Base-by-base conservation (phyloP, 345 rosid genomes). In the Diplotaxis tenuifolia region DNA sequence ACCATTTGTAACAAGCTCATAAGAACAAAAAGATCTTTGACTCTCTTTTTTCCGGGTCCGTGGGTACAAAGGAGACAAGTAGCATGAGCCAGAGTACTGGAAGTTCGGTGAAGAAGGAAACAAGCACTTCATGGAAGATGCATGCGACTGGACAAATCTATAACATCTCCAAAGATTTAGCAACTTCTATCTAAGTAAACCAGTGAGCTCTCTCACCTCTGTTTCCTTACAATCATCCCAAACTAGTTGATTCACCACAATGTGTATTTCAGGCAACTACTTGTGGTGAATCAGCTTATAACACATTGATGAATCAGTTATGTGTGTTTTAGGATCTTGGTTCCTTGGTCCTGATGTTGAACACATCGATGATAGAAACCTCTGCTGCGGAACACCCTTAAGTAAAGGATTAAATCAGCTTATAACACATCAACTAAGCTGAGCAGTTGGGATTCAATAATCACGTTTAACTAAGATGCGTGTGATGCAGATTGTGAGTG, bases 91-190 rank as follows among this genome's bases (percentile, higher is more conserved):
- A 27, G 98, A 91, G 67, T 81, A 76, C 21, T 88, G 95, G 96
- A 93, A 93, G 79, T 93, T 93, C 67, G 97, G 98, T 49, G 97
- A 91, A 79, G 89, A 85, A 79, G 97, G 98, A 53, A 94, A 94
- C 84, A 83, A 86, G 52, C 91, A 94, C 57, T 91, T 94, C 75
- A n/a, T n/a, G n/a, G n/a, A n/a, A 77, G 91, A 68, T n/a, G n/a
- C 98, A 94, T 63, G 97, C 98, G 0, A 91, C 97, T 3, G 96
- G 97, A n/a, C 97, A 91, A 77, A 80, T 93, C 34, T 91, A 93
- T 34, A 96, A 84, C 72, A 80, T 93, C 78, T 89, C 98, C 57
- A 91, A 88, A 82, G 97, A 94, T 58, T 93, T 94, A n/a, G 98
- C 98, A 32, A 76, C 89, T 56, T 94, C 87, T 69, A 87, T 91